A percentile compares a stretch with the other conserved stretches of the same genome.
Evolutionary conservation across 345 rosid genomes (phyloP).

Genomic region (Clausena lansium): DNA sequence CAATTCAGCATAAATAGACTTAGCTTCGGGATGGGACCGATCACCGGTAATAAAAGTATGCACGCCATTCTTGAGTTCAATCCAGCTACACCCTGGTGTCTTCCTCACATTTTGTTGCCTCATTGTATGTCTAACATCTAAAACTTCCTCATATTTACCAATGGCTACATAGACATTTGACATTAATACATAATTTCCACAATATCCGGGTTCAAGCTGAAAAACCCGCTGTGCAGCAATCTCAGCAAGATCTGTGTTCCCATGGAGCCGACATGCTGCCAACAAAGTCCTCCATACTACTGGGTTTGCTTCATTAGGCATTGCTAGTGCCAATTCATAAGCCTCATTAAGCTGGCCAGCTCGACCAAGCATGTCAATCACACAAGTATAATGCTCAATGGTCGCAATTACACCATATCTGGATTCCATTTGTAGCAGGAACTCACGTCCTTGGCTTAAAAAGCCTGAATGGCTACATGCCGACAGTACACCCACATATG

Average conservation of each 20-base stretch:
- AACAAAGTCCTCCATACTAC: conserved; percentile 65
- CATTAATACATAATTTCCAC: conserved; percentile 46
- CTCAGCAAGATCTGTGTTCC: conserved; percentile 36
- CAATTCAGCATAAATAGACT: conserved; percentile 29
- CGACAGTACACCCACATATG: conserved; percentile 54
- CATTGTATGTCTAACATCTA: conserved; percentile 43
- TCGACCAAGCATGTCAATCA: conserved; percentile 73
- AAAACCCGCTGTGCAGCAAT: conserved; percentile 33
- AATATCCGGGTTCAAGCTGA: conserved; percentile 45
- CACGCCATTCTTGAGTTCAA: conserved; percentile 33
- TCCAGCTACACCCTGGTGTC: conserved; percentile 53
- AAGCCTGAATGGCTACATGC: conserved; percentile 71
- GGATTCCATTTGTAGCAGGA: conserved; percentile 43
- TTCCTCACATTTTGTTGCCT: conserved; percentile 43
- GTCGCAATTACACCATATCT: conserved; percentile 45
- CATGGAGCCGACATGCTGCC: conserved; percentile 46
- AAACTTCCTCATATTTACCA: conserved; percentile 42
- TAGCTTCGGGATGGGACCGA: conserved; percentile 35
- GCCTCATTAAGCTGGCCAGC: conserved; percentile 63
- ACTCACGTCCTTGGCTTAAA: conserved; percentile 39
- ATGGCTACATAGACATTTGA: conserved; percentile 44
- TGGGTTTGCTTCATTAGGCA: conserved; percentile 41
- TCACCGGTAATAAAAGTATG: conserved; percentile 38
- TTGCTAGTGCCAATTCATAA: conserved; percentile 39
- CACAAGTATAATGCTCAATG: conserved; percentile 60